Evolutionary conservation across 306 rosid species (phyloP).

Genomic region (Castanea mollissima): DNA sequence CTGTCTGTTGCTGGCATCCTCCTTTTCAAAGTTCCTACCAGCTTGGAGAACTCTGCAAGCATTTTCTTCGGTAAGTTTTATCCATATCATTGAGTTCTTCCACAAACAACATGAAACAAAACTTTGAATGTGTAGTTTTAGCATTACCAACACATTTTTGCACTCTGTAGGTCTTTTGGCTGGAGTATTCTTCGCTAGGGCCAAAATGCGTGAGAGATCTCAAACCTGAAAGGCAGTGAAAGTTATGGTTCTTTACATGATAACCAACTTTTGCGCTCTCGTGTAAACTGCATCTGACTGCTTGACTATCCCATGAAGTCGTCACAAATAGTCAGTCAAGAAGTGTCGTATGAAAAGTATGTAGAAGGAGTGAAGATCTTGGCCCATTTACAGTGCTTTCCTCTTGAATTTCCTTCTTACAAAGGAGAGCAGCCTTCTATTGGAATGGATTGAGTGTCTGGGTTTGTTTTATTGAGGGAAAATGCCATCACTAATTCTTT

Average conservation of each 20-base stretch:
- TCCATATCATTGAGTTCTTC: neutral
- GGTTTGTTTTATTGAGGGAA: constrained; percentile 11
- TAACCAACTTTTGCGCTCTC: constrained; percentile 5
- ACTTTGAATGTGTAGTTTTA: constrained; percentile 17
- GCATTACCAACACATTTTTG: constrained; percentile 23
- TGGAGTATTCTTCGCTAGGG: constrained; percentile 91
- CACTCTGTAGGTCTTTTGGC: constrained; percentile 79
- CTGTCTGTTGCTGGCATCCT: constrained; percentile 89
- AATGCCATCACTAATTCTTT: neutral
- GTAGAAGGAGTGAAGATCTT: constrained; percentile 1
- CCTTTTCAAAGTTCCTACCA: constrained; percentile 89
- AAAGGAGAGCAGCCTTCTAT: constrained; percentile 1
- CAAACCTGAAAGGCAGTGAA: constrained; percentile 33
- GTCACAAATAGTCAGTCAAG: neutral
- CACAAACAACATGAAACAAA: neutral
- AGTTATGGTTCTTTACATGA: neutral
- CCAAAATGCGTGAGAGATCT: constrained; percentile 82
- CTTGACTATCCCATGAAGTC: constrained; percentile 14
- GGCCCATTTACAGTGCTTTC: constrained; percentile 1
- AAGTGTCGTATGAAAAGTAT: neutral
- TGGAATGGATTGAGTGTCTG: constrained; percentile 7
- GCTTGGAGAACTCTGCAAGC: constrained; percentile 89
- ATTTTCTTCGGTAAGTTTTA: constrained; percentile 79
- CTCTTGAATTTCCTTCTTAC: neutral
- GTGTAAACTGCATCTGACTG: constrained; percentile 9